These are phyloP conservation scores for Colletotrichum kahawae DNA, from an alignment of 2,329 filamentous ascomycete species.

Conservation along the genomic window DNA sequence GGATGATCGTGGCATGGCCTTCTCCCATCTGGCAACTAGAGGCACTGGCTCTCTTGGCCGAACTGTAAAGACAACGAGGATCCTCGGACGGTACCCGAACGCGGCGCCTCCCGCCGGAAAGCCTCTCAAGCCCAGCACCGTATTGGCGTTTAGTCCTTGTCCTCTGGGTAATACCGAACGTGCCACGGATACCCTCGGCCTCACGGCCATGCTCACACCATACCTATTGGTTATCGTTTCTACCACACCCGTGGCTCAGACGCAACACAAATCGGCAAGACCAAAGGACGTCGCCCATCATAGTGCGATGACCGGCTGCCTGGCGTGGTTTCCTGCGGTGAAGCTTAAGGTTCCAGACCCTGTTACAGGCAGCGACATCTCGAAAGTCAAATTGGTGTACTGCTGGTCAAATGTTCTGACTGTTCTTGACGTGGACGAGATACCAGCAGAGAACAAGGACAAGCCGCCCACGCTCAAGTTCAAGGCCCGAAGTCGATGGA, in stretches of 20 bases:
- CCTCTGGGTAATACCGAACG: slow-evolving; percentile 95
- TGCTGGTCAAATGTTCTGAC: slow-evolving; percentile 99
- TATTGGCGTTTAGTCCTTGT: slow-evolving; percentile 87
- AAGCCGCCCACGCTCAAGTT: slow-evolving; percentile 83
- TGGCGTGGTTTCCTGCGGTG: slow-evolving; percentile 97
- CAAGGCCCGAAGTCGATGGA: slow-evolving; percentile 84
- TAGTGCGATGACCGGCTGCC: slow-evolving; percentile 88
- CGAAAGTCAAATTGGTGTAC: slow-evolving; percentile 89
- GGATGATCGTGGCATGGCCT: slow-evolving; percentile 95
- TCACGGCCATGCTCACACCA: slow-evolving; percentile 94
- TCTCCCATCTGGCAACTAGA: slow-evolving; percentile 92
- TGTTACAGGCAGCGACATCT: slow-evolving; percentile 70
- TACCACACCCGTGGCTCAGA: slow-evolving; percentile 94
- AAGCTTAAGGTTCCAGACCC: slow-evolving; percentile 81
- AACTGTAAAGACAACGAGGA: slow-evolving; percentile 86
- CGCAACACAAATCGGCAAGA: slow-evolving; percentile 89
- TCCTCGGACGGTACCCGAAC: slow-evolving; percentile 89
- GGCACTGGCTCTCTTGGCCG: slow-evolving; percentile 87
- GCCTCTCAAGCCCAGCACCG: slow-evolving; percentile 87
- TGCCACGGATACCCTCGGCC: slow-evolving; percentile 82
- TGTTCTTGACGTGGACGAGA: slow-evolving; percentile 84
- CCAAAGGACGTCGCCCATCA: slow-evolving; percentile 92
- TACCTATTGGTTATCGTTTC: slow-evolving; percentile 97
- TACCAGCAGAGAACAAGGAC: slow-evolving; percentile 70
- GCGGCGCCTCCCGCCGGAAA: slow-evolving; percentile 66